Conservation (phyloP, 495 filamentous ascomycete genomes). For the Lophium mytilinum region DNA sequence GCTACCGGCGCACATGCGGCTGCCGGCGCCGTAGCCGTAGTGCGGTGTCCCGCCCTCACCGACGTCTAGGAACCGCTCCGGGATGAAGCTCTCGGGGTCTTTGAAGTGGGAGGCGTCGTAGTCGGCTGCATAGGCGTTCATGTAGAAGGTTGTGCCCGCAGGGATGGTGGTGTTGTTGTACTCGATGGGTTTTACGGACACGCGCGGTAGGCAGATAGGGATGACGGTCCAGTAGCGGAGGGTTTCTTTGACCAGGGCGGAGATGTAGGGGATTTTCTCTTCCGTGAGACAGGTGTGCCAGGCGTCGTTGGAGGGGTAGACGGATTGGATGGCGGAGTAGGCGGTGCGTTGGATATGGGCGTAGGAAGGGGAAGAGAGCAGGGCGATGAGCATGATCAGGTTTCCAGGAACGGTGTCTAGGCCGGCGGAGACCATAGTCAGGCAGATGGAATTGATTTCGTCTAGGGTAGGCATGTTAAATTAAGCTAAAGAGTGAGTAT, state of each 20-base stretch:
- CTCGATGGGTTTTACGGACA: constrained; percentile 54
- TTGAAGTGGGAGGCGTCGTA: constrained; percentile 61
- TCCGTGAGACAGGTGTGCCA: constrained; percentile 59
- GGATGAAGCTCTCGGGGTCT: constrained; percentile 48
- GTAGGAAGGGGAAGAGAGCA: constrained; percentile 53
- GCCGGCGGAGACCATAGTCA: constrained; percentile 68
- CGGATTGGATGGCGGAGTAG: constrained; percentile 54
- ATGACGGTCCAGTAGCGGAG: constrained; percentile 69
- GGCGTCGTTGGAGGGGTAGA: constrained; percentile 56
- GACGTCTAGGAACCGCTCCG: constrained; percentile 57
- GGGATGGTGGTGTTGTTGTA: constrained; percentile 53
- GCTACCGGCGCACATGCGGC: constrained; percentile 23
- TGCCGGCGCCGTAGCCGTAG: constrained; percentile 56
- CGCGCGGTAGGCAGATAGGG: constrained; percentile 60
- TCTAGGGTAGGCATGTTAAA: constrained; percentile 31
- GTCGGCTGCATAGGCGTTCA: constrained; percentile 65
- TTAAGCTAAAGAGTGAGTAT: not conserved
- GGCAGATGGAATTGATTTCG: constrained; percentile 63
- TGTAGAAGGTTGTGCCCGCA: constrained; percentile 58
- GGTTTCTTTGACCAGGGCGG: constrained; percentile 60
- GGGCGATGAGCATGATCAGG: constrained; percentile 64
- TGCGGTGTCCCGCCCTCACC: constrained; percentile 56
- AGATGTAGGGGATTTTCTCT: constrained; percentile 64
- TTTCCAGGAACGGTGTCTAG: constrained; percentile 64
- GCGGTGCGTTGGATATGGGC: constrained; percentile 57